These are phyloP conservation scores for Starmera quercuum DNA, from an alignment of 805 yeast species.

Conservation along the genomic window DNA sequence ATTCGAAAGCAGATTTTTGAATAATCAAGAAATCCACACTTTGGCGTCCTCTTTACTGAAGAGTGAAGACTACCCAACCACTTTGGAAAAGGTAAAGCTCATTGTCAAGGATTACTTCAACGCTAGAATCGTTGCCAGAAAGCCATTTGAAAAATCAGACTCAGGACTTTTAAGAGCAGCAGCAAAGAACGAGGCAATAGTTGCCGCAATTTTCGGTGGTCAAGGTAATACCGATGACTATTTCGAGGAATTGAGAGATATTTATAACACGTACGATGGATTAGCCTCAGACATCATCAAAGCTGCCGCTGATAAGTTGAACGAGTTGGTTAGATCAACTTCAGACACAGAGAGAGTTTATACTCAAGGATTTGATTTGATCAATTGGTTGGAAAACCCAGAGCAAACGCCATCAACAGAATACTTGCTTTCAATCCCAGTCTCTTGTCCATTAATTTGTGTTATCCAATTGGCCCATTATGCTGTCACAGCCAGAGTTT, in stretches of 20 bases:
- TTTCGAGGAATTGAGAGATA: conserved; percentile 89
- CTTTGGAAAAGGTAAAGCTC: conserved; percentile 60
- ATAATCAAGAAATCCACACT: conserved; percentile 78
- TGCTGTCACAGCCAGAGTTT: conserved; percentile 75
- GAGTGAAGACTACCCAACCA: conserved; percentile 53
- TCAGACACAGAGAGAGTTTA: conserved; percentile 78
- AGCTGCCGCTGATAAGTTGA: conserved; percentile 62
- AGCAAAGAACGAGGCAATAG: conserved; percentile 45
- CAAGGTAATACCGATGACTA: conserved; percentile 98
- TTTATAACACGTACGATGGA: conserved; percentile 70
- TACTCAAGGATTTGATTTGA: conserved; percentile 87
- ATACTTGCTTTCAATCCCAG: conserved; percentile 84
- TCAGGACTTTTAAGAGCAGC: conserved; percentile 62
- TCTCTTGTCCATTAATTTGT: conserved; percentile 95
- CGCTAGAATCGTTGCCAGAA: conserved; percentile 43
- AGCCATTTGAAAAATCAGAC: conserved; percentile 41
- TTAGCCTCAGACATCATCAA: conserved; percentile 64
- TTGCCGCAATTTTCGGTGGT: conserved; percentile 93
- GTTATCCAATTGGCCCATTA: conserved; percentile 92
- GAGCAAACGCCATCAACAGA: conserved; percentile 85
- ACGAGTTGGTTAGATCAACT: conserved; percentile 59
- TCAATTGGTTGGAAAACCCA: conserved; percentile 81
- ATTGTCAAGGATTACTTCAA: conserved; percentile 74
- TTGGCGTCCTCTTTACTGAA: conserved; percentile 65
- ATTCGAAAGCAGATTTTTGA: conserved; percentile 74